Conservation (phyloP, 2,329 filamentous ascomycete genomes). For the Thyridium curvatum region DNA sequence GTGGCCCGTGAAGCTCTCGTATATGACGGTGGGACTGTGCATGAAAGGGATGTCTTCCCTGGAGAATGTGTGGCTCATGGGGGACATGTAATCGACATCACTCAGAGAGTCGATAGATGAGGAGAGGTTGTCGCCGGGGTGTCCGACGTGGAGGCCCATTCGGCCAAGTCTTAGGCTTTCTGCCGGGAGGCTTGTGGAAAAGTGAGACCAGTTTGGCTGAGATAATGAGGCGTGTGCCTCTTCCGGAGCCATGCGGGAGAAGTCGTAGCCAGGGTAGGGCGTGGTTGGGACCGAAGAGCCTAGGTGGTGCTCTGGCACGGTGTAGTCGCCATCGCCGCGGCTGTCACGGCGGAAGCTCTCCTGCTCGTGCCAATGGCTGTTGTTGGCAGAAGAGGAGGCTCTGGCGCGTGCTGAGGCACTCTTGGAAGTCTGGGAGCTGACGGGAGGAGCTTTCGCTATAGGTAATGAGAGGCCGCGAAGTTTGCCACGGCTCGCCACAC, state of each 20-base stretch:
- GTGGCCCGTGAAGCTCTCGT: conserved; percentile 48
- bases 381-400: conserved; percentile 34
- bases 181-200: conserved; percentile 32
- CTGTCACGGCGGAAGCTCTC: conserved; percentile 26
- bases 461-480: conserved; percentile 79
- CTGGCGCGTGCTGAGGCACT: conserved; percentile 37
- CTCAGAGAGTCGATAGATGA: conserved; percentile 54
- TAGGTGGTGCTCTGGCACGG: conserved; percentile 27
- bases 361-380: conserved; percentile 30
- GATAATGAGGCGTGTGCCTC: conserved; percentile 32
- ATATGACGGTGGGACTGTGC: conserved; percentile 49
- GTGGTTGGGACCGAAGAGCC: conserved; percentile 37
- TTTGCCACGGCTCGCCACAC: conserved; percentile 92
- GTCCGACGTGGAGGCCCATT: conserved; percentile 33
- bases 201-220: conserved; percentile 39
- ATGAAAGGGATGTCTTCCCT: conserved; percentile 51
- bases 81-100: conserved; percentile 54
- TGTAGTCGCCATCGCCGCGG: conserved; percentile 28
- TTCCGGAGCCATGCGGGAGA: conserved; percentile 34
- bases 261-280: conserved; percentile 38
- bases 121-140: conserved; percentile 38
- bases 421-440: conserved; percentile 39
- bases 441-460: conserved; percentile 54
- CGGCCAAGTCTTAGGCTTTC: conserved; percentile 35
- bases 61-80: conserved; percentile 46